Conservation (phyloP, 345 rosid genomes). For the Corchorus olitorius region DNA sequence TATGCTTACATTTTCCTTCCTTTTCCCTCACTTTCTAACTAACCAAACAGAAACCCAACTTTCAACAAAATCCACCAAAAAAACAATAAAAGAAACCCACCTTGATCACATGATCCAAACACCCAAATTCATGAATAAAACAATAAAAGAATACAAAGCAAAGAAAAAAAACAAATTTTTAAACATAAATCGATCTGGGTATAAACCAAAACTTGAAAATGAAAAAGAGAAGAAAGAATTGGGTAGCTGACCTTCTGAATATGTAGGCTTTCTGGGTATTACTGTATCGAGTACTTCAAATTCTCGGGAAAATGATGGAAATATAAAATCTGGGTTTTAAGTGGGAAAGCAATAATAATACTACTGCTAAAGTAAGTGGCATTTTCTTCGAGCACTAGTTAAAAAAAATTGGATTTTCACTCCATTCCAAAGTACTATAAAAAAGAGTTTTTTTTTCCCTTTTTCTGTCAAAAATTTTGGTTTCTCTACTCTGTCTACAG, state of each 20-base stretch:
- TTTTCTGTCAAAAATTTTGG: background rate
- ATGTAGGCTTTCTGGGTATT: conserved; percentile 5
- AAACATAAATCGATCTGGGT: conserved; percentile 17
- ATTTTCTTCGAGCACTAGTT: background rate
- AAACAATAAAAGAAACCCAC: background rate
- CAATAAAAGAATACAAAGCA: conserved; percentile 1
- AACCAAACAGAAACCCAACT: conserved; percentile 14
- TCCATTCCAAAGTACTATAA: background rate
- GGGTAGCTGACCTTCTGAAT: conserved; percentile 1
- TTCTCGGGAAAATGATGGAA: conserved; percentile 9
- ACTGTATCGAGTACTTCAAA: background rate
- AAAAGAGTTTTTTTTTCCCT: background rate
- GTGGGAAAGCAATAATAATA: background rate
- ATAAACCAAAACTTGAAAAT: conserved; percentile 11
- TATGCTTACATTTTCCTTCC: background rate
- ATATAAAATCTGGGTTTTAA: background rate
- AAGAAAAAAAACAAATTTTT: background rate
- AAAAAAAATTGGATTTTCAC: background rate
- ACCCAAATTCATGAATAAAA: background rate
- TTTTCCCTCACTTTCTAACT: conserved; percentile 8
- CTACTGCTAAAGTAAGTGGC: background rate
- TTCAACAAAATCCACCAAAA: background rate
- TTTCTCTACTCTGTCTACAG: background rate
- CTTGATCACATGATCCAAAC: conserved; percentile 4
- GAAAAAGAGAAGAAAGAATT: background rate